A percentile compares a stretch with the other conserved stretches of the same genome.
Conservation (phyloP, 805 yeast species). For the Schwanniomyces pseudopolymorphus region DNA sequence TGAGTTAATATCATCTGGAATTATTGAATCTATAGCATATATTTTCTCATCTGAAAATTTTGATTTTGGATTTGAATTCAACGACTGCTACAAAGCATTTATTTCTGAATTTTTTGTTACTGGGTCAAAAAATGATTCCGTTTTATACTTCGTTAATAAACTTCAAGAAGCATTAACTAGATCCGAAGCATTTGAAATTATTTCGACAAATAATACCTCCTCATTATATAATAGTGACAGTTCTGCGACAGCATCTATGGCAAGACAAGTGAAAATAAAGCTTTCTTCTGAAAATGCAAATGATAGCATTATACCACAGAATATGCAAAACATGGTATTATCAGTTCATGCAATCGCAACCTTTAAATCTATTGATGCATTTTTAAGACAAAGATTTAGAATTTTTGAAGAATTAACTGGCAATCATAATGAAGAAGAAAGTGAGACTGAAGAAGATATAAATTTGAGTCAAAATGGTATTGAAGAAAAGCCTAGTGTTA, state of each 20-base stretch:
- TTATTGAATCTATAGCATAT: conserved; percentile 44
- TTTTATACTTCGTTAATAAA: conserved; percentile 50
- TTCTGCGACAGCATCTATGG: conserved; percentile 58
- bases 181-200: conserved; percentile 68
- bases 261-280: conserved; percentile 66
- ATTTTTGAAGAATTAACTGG: conserved; percentile 22
- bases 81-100: conserved; percentile 47
- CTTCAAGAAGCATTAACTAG: conserved; percentile 75
- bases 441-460: conserved; percentile 14
- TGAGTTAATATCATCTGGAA: conserved; percentile 70
- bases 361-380: conserved; percentile 50
- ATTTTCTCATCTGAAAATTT: conserved; percentile 26
- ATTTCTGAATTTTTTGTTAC: conserved; percentile 32
- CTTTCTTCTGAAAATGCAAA: conserved; percentile 27
- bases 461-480: conserved; percentile 4
- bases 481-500: conserved; percentile 5
- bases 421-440: conserved; percentile 13
- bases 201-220: conserved; percentile 41
- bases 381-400: conserved; percentile 41
- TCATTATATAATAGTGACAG: conserved; percentile 12
- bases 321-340: conserved; percentile 34
- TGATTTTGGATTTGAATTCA: conserved; percentile 22
- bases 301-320: conserved; percentile 18
- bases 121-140: conserved; percentile 25
- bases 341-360: conserved; percentile 64